These are phyloP conservation scores for Diaporthe sp. DNA, from an alignment of 2,329 filamentous ascomycete genomes.

Conservation along the genomic window DNA sequence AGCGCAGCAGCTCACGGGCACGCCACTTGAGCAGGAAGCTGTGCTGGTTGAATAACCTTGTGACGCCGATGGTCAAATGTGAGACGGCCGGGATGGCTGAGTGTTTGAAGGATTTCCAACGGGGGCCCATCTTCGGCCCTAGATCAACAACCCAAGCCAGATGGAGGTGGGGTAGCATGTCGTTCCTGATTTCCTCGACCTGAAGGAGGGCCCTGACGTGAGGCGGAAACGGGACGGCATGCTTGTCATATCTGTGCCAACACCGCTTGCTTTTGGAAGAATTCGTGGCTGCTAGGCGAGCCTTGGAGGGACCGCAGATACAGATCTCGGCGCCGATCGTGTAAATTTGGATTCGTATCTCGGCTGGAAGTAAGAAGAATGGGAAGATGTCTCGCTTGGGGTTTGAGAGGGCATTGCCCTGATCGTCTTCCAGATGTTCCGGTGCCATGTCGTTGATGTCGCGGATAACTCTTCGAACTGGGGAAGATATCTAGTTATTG, in stretches of 20 bases:
- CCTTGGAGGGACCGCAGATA: not conserved
- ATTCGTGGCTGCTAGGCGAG: not conserved
- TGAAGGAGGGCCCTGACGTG: not conserved
- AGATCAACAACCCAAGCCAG: not conserved
- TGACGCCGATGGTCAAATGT: not conserved
- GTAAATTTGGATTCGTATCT: not conserved
- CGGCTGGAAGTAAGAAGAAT: not conserved
- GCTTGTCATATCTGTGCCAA: not conserved
- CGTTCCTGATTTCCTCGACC: not conserved
- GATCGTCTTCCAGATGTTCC: not conserved
- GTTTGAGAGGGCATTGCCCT: not conserved
- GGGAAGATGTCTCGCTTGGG: not conserved
- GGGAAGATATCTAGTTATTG: no score
- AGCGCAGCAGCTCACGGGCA: not conserved
- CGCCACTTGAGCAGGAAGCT: accelerated
- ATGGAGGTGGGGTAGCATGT: not conserved
- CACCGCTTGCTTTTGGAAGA: not conserved
- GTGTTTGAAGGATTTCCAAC: not conserved
- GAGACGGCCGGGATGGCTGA: not conserved
- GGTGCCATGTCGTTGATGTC: not conserved
- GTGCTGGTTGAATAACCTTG: not conserved
- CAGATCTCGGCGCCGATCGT: not conserved
- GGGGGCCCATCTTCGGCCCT: no score
- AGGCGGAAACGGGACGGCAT: not conserved
- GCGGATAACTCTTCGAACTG: no score